Base-by-base conservation (phyloP, 2,329 filamentous ascomycete genomes). In the Colletotrichum caudatum region DNA sequence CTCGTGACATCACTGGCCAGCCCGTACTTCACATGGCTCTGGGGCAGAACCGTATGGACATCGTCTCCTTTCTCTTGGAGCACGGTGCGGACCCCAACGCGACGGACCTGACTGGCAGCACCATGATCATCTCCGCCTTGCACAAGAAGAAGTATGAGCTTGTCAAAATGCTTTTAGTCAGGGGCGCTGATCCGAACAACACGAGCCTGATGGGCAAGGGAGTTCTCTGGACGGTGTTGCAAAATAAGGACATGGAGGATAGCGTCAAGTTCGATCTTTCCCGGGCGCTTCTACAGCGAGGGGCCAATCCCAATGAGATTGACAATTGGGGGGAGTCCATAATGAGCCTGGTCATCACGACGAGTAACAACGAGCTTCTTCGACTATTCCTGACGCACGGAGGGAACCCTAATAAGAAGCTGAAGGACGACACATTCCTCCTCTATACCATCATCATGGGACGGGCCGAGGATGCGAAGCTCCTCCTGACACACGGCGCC, bases 101-200 rank as follows among this genome's bases (percentile, higher is more conserved):
- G 1, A 77, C 76, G 18, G 79, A 77, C 2, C 54, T 78, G 3
- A 76, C 75, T 0, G 82, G 82, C 14, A 66, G 75, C 0, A 77
- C 78, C 1, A 77, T 84, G 12, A 74, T 83, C 7, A 77, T 78
- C 4, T 78, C 81, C 33, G 77, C 80, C 0, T 72, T 84, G 2
- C 62, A 72, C 62, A 79, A 79, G 69, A 74, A 78, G 51, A 73
- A 73, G 35, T 66, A 70, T n/a, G 72, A 64, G 18, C 60, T 74
- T 12, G 71, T 74, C 12, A 68, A 66, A 48, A 60, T 69, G 18
- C 68, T 76, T 6, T 59, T 76, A 33, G 65, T 73, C 33, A 64
- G 67, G 4, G 75, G 75, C 16, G 75, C 75, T 5, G 74, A 76
- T 39, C 75, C 75, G 1, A 76, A 76, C 41, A 56, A 61, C 23